These are phyloP conservation scores for Xerocomellus intermedius DNA, from an alignment of 768 basidiomycete species.

Conservation along the genomic window DNA sequence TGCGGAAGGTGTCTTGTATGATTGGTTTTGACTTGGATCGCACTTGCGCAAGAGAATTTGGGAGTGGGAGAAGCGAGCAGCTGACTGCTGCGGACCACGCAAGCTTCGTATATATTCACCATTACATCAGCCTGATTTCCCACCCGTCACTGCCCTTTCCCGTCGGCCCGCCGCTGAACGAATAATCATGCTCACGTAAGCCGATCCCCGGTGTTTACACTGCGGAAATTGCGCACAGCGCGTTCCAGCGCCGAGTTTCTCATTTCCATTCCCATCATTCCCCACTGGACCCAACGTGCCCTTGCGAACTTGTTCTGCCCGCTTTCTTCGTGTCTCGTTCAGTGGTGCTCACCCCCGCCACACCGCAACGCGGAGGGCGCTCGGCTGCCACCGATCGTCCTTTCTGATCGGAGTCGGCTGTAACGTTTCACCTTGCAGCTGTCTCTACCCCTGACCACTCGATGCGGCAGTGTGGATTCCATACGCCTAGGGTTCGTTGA, in stretches of 20 bases:
- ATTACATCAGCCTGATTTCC: conserved; percentile 34
- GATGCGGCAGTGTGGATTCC: conserved; percentile 8
- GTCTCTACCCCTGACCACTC: background rate
- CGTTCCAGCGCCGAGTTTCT: background rate
- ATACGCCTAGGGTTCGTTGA: background rate
- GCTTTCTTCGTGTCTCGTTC: conserved; percentile 1
- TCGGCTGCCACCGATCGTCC: conserved; percentile 28
- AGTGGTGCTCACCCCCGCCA: background rate
- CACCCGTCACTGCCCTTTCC: conserved; percentile 29
- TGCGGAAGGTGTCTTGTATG: conserved; percentile 25
- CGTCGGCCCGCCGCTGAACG: conserved; percentile 19
- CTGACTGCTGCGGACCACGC: conserved; percentile 35
- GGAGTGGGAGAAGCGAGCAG: conserved; percentile 4
- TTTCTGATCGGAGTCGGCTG: conserved; percentile 24
- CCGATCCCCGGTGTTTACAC: background rate
- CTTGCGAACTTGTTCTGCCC: background rate
- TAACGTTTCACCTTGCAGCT: conserved; percentile 5
- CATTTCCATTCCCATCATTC: background rate
- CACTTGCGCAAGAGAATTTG: background rate
- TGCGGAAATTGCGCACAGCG: conserved; percentile 19
- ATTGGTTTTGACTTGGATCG: conserved; percentile 21
- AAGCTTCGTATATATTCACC: conserved; percentile 33
- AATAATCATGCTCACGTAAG: conserved; percentile 21
- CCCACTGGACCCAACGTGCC: background rate
- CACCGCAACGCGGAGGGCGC: conserved; percentile 16